Percentiles rank a stretch among this genome's conserved stretches.
These are phyloP conservation scores for Talaromyces islandicus DNA, from an alignment of 2,329 filamentous ascomycete genomes.

Conservation along the genomic window DNA sequence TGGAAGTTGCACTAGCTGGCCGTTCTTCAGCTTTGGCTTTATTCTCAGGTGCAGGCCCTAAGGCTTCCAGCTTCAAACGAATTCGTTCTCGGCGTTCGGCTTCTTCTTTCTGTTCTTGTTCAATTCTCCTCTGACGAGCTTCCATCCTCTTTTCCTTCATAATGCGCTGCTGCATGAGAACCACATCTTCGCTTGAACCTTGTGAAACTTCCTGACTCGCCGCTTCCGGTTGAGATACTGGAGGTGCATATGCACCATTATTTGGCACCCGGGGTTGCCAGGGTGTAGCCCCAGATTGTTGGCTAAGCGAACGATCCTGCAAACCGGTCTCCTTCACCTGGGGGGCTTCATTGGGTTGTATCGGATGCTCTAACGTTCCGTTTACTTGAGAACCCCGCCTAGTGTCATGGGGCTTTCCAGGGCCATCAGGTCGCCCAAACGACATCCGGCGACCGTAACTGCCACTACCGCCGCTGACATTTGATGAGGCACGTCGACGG, in stretches of 20 bases:
- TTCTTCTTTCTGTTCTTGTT: conserved; percentile 52
- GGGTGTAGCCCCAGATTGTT: conserved; percentile 20
- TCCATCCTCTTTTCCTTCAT: conserved; percentile 56
- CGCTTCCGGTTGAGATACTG: conserved; percentile 14
- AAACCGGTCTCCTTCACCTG: conserved; percentile 17
- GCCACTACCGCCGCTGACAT: conserved; percentile 80
- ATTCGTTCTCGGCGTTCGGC: conserved; percentile 54
- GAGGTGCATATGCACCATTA: conserved; percentile 23
- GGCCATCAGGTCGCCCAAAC: conserved; percentile 42
- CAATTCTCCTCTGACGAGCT: conserved; percentile 48
- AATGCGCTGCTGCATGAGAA: conserved; percentile 53
- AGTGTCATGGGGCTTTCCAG: conserved; percentile 32
- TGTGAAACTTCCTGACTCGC: conserved; percentile 8
- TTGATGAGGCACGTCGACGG: conserved; percentile 80
- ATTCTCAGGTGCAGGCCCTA: conserved; percentile 39
- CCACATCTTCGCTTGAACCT: conserved; percentile 31
- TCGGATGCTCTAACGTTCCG: conserved; percentile 27
- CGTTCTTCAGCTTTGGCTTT: conserved; percentile 25
- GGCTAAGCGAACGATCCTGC: conserved; percentile 21
- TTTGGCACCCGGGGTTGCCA: conserved; percentile 24
- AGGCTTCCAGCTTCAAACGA: conserved; percentile 49
- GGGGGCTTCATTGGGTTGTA: conserved; percentile 21
- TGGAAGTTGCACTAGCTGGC: conserved; percentile 14
- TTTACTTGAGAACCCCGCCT: conserved; percentile 35
- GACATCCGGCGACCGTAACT: conserved; percentile 60